Evolutionary conservation across 2,329 filamentous ascomycete genomes (phyloP).

Genomic region (Myotisia sp.): DNA sequence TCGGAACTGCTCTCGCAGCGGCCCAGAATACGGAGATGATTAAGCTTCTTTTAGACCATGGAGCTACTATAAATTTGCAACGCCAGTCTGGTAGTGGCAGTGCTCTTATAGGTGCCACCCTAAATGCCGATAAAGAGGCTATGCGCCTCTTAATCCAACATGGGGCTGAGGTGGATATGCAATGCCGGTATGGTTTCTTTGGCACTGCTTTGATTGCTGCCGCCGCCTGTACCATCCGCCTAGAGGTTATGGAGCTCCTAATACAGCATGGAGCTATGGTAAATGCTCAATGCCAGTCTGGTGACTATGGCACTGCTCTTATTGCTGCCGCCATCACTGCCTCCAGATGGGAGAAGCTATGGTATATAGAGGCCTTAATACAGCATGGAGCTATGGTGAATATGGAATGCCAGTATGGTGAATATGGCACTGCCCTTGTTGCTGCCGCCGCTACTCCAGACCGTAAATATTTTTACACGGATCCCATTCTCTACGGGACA

Average conservation of each 20-base stretch:
- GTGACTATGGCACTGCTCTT: not conserved
- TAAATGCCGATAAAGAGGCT: no score
- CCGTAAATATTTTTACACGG: no score
- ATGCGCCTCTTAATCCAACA: not conserved
- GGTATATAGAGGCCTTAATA: not conserved
- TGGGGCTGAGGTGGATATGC: conserved; percentile 1
- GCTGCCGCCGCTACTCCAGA: conserved; percentile 11
- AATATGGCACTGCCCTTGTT: conserved; percentile 9
- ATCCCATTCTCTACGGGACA: not conserved
- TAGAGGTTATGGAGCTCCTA: not conserved
- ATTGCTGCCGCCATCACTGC: not conserved
- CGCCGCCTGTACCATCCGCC: not conserved
- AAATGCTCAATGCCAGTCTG: not conserved
- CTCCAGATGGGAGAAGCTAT: not conserved
- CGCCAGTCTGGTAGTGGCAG: not conserved
- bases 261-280: not conserved
- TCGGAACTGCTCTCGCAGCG: not conserved
- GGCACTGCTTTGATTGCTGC: conserved; percentile 11
- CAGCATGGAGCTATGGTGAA: conserved; percentile 7
- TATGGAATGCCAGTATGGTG: not conserved
- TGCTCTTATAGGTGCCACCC: conserved; percentile 1
- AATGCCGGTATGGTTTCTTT: conserved; percentile 2
- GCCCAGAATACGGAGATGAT: not conserved
- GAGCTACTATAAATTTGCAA: conserved; percentile 1
- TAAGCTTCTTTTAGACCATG: not conserved